Evolutionary conservation across 331 rosid genomes (phyloP).

Genomic region (Rhamnella rubrinervis): DNA sequence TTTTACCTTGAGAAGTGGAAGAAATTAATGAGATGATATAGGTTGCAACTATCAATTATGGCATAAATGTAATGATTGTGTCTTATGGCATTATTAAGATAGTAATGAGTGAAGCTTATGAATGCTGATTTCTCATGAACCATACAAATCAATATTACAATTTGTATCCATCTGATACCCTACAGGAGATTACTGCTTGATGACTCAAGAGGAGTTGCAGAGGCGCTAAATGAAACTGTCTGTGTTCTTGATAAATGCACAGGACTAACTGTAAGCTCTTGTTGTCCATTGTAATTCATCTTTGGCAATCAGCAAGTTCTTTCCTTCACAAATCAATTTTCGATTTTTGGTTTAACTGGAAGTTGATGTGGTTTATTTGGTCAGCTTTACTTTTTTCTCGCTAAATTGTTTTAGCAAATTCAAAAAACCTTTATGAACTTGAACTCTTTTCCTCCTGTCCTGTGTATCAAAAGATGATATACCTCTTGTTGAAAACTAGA

Average conservation of each 20-base stretch:
- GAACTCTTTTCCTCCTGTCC: neutral
- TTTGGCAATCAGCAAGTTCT: constrained; percentile 2
- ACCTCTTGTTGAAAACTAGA: neutral
- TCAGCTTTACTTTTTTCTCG: neutral
- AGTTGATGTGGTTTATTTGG: constrained; percentile 7
- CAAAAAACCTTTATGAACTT: neutral
- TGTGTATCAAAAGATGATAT: neutral
- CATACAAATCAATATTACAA: constrained; percentile 9
- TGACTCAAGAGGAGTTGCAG: constrained; percentile 55
- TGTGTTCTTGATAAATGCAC: constrained; percentile 39
- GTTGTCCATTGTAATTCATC: constrained; percentile 3
- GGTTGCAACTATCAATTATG: neutral
- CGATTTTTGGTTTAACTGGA: constrained; percentile 5
- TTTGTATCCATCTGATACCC: constrained; percentile 10
- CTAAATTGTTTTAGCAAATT: neutral
- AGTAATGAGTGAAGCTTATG: neutral
- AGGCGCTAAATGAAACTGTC: constrained; percentile 53
- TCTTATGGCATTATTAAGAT: neutral
- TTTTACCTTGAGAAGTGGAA: neutral
- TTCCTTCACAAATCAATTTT: constrained; percentile 4
- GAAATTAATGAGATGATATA: neutral
- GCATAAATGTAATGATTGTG: neutral
- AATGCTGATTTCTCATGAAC: neutral
- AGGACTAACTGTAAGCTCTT: constrained; percentile 45
- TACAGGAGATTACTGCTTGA: constrained; percentile 55